A percentile compares a stretch with the other conserved stretches of the same genome.
Conservation (phyloP, 1,284 basidiomycete genomes). For the Sporisorium sorghi region DNA sequence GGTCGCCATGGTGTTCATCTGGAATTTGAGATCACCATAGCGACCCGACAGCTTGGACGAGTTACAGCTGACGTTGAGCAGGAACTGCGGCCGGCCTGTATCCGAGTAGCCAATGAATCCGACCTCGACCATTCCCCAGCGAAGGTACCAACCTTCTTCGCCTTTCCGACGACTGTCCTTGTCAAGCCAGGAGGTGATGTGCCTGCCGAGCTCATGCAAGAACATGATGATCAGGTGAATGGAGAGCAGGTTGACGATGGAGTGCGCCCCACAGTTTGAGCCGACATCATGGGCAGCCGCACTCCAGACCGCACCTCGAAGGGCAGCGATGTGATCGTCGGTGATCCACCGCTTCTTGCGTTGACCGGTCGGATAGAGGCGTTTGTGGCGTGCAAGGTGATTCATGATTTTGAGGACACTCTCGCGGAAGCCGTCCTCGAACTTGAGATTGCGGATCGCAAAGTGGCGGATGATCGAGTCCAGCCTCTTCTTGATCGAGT, state of each 20-base stretch:
- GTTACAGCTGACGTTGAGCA: constrained; percentile 5
- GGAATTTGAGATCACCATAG: neutral
- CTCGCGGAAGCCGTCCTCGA: too few relatives aligned
- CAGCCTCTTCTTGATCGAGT: too few relatives aligned
- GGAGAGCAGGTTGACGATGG: constrained; percentile 4
- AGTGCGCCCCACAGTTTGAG: neutral
- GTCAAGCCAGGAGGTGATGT: constrained; percentile 9
- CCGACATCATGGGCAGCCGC: too few relatives aligned
- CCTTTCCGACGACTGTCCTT: neutral
- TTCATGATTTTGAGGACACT: too few relatives aligned
- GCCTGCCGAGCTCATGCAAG: neutral
- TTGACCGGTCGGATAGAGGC: too few relatives aligned
- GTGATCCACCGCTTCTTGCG: constrained; percentile 47
- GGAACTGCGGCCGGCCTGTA: neutral
- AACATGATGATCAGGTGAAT: constrained; percentile 6
- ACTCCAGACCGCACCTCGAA: neutral
- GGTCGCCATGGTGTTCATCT: constrained; percentile 9
- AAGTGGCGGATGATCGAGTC: neutral
- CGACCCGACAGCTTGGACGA: neutral
- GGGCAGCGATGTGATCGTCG: constrained; percentile 57
- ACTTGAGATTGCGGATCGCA: too few relatives aligned
- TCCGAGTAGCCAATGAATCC: constrained; percentile 6
- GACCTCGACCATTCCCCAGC: constrained; percentile 11
- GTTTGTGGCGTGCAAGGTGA: too few relatives aligned
- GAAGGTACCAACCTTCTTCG: constrained; percentile 2